Evolutionary conservation across 225 moss, liverwort and hornwort genomes (phyloP).

Genomic region (Physcomitrium patens): DNA sequence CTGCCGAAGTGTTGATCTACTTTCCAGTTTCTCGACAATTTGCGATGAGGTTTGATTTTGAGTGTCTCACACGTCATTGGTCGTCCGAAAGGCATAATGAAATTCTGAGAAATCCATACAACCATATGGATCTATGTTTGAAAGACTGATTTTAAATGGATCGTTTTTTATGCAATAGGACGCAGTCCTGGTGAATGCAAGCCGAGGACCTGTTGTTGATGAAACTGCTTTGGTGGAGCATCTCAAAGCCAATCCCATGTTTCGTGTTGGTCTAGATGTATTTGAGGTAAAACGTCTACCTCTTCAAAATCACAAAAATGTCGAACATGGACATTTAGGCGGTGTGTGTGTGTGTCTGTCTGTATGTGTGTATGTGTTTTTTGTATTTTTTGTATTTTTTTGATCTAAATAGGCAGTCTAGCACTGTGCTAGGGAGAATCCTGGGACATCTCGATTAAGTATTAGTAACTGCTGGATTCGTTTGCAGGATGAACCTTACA

Average conservation of each 20-base stretch:
- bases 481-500: conserved; percentile 91
- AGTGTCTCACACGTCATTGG: background rate
- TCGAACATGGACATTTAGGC: background rate
- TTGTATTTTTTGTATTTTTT: too few species aligned
- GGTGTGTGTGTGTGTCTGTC: too few species aligned
- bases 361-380: too few species aligned
- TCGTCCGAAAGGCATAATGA: background rate
- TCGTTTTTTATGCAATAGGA: conserved; percentile 57
- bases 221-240: conserved; percentile 94
- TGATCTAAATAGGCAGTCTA: too few species aligned
- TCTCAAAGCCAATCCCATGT: conserved; percentile 95
- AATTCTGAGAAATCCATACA: background rate
- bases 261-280: conserved; percentile 94
- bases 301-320: background rate
- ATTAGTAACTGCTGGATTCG: conserved; percentile 13
- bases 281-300: conserved; percentile 68
- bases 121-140: background rate
- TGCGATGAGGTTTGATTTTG: background rate
- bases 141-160: background rate
- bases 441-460: background rate
- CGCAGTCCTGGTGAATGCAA: conserved; percentile 89
- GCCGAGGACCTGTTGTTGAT: conserved; percentile 94
- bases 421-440: background rate
- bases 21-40: background rate
- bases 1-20: background rate